Conservation (phyloP, 768 basidiomycete genomes). For the Suillus lakei region DNA sequence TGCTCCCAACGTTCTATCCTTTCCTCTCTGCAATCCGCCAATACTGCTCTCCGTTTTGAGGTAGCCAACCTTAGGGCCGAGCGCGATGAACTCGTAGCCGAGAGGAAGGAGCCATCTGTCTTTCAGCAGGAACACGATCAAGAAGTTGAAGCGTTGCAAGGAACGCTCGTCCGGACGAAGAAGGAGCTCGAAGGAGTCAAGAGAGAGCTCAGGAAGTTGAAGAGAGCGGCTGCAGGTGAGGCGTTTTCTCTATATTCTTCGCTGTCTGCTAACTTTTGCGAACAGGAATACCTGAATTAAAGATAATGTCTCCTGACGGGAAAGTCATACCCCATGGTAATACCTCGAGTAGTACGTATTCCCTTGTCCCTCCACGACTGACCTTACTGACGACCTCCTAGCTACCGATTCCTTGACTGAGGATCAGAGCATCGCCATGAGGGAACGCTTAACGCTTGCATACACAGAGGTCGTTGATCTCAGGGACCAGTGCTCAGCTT, state of each 20-base stretch:
- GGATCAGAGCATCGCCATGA: not conserved
- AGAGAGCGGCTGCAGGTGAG: conserved; percentile 1
- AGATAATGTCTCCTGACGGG: not conserved
- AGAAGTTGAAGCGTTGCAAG: not conserved
- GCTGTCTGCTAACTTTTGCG: not conserved
- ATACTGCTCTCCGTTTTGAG: not conserved
- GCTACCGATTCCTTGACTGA: not conserved
- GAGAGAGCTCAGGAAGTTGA: not conserved
- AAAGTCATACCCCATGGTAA: not conserved
- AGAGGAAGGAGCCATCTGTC: not conserved
- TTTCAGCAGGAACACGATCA: not conserved
- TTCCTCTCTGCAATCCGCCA: not conserved
- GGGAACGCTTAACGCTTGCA: not conserved
- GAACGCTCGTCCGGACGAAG: not conserved
- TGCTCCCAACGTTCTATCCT: not conserved
- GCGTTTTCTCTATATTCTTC: not conserved
- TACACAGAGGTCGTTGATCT: not conserved
- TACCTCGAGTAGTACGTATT: not conserved
- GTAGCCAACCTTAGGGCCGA: not conserved
- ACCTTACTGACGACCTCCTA: not conserved
- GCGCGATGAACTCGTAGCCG: not conserved
- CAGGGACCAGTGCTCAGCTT: not conserved
- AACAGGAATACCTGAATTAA: not conserved
- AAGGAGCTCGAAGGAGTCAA: not conserved
- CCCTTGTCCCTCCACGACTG: not conserved